phyloP scores from a whole-genome alignment of 202 grass and related monocot genomes.

The Carex sylvatica region DNA sequence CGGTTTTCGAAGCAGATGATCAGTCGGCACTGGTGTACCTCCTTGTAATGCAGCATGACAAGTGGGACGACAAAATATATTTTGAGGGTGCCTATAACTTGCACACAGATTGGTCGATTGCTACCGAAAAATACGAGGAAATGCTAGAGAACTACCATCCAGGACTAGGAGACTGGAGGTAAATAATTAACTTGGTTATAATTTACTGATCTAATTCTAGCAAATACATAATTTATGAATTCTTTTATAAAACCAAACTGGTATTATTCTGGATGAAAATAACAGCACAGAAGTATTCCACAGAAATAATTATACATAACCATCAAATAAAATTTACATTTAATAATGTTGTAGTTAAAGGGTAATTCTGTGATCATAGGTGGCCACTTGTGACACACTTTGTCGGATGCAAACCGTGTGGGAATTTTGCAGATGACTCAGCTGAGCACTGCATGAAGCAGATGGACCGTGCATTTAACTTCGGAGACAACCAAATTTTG shows the following conservation, averaged over 20 bases:
- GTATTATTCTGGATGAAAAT: not conserved
- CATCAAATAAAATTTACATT: not conserved
- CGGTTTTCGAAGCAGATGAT: conserved; percentile 76
- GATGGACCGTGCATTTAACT: conserved; percentile 89
- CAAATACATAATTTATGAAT: not conserved
- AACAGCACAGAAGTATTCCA: not conserved
- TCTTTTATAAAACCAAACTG: not conserved
- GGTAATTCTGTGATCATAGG: conserved; percentile 14
- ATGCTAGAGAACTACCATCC: conserved; percentile 46
- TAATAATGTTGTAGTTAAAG: not conserved
- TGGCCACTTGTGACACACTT: conserved; percentile 96
- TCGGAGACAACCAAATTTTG: conserved; percentile 84
- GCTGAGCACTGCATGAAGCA: conserved; percentile 45
- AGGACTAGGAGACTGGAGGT: conserved; percentile 47
- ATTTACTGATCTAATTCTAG: not conserved
- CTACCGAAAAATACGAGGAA: conserved; percentile 50
- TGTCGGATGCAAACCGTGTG: conserved; percentile 92
- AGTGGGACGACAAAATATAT: conserved; percentile 58
- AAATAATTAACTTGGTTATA: not conserved
- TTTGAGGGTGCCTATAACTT: conserved; percentile 63
- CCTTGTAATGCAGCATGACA: conserved; percentile 44
- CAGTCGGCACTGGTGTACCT: conserved; percentile 93
- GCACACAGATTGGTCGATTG: conserved; percentile 62
- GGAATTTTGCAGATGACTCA: conserved; percentile 41
- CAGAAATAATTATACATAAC: not conserved